Evolutionary conservation across 371 early-diverging fungal species (phyloP).

Genomic region (Lichtheimia ornata): DNA sequence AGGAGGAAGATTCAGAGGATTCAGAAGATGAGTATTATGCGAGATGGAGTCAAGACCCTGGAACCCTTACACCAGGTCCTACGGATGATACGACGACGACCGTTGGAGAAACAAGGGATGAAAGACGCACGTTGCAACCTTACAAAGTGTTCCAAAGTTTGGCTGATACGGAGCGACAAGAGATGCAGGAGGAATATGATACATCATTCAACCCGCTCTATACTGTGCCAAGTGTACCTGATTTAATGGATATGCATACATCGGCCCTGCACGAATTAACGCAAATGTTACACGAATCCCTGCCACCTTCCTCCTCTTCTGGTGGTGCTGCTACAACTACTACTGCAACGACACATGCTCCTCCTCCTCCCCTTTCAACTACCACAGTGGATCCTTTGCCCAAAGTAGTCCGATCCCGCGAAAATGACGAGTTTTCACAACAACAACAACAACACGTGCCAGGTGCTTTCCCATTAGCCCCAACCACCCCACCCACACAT

Average conservation of each 20-base stretch:
- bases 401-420: slow-evolving; percentile 23
- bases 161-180: slow-evolving; percentile 20
- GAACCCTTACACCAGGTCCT: slow-evolving; percentile 40
- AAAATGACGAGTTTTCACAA: background rate
- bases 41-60: slow-evolving; percentile 44
- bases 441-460: slow-evolving; percentile 20
- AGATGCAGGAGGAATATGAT: slow-evolving; percentile 53
- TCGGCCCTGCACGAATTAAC: slow-evolving; percentile 45
- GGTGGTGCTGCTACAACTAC: too few relatives aligned
- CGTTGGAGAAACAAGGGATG: slow-evolving; percentile 7
- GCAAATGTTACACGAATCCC: slow-evolving; percentile 35
- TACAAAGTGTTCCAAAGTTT: slow-evolving; percentile 13
- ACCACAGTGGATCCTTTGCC: slow-evolving; percentile 40
- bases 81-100: background rate
- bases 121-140: slow-evolving; percentile 11
- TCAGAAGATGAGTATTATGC: slow-evolving; percentile 49
- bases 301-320: slow-evolving; percentile 17
- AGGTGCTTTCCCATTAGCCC: slow-evolving; percentile 32
- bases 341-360: background rate
- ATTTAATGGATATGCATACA: slow-evolving; percentile 47
- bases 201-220: slow-evolving; percentile 49
- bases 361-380: background rate
- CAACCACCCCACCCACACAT: slow-evolving; percentile 16
- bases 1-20: slow-evolving; percentile 16
- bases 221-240: slow-evolving; percentile 55